Evolutionary conservation across 2,329 filamentous ascomycete species (phyloP).

Genomic region (Monascus ruber): DNA sequence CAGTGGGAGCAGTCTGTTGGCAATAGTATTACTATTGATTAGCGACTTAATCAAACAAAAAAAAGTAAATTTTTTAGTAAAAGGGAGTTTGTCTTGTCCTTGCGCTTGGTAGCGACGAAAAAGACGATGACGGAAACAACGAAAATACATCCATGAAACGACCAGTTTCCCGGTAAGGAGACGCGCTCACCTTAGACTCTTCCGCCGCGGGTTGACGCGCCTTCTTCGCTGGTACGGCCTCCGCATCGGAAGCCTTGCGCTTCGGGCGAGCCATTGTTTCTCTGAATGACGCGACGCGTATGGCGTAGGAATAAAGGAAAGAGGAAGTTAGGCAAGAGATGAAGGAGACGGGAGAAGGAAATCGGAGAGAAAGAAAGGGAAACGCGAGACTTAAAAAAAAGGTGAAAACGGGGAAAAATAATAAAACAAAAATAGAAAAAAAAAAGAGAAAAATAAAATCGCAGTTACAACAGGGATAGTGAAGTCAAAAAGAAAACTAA

Average conservation of each 20-base stretch:
- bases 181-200: conserved; percentile 6
- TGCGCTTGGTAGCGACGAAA: background rate
- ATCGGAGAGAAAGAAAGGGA: background rate
- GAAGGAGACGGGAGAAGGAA: background rate
- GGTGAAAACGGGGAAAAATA: background rate
- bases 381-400: background rate
- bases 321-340: conserved; percentile 1
- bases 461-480: too few relatives aligned
- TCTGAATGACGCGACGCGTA: conserved; percentile 1
- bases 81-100: background rate
- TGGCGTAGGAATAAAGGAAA: background rate
- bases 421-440: conserved; percentile 2
- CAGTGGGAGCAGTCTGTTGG: conserved; percentile 13
- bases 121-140: background rate
- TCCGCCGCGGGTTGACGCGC: conserved; percentile 6
- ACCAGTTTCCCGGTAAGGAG: background rate
- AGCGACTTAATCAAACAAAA: background rate
- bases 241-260: conserved; percentile 15
- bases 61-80: background rate
- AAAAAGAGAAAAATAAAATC: conserved; percentile 1
- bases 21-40: conserved; percentile 5
- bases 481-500: too few relatives aligned
- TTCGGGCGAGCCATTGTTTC: conserved; percentile 10
- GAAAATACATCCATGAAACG: background rate
- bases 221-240: conserved; percentile 13